These are phyloP conservation scores for Boletales sp. DNA, from an alignment of 768 basidiomycete genomes.

Conservation along the genomic window DNA sequence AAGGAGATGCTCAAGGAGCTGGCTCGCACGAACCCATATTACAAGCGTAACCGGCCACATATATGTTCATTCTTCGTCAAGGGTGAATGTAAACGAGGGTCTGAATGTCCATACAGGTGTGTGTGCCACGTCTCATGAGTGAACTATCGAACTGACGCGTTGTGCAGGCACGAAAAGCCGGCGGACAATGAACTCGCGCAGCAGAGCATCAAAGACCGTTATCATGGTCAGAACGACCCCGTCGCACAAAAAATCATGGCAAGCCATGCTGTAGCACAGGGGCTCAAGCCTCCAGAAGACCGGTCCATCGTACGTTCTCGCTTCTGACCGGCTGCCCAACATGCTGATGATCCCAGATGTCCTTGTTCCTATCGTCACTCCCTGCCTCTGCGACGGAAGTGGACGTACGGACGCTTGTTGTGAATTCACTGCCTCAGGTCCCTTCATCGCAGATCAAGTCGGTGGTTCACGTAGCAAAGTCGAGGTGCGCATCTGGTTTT, in stretches of 20 bases:
- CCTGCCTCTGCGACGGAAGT: slow-evolving; percentile 68
- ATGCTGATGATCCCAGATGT: slow-evolving; percentile 51
- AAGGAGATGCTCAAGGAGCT: slow-evolving; percentile 97
- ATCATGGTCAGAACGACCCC: slow-evolving; percentile 89
- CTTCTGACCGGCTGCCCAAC: background rate
- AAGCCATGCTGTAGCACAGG: slow-evolving; percentile 74
- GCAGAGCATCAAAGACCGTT: slow-evolving; percentile 93
- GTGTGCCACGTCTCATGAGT: slow-evolving; percentile 13
- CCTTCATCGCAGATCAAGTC: slow-evolving; percentile 71
- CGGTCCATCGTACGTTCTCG: slow-evolving; percentile 63
- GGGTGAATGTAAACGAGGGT: slow-evolving; percentile 89
- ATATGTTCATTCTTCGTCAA: slow-evolving; percentile 94
- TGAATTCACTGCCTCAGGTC: slow-evolving; percentile 61
- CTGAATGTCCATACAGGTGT: slow-evolving; percentile 86
- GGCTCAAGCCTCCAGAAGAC: slow-evolving; percentile 89
- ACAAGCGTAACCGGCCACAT: slow-evolving; percentile 94
- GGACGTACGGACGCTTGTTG: slow-evolving; percentile 67
- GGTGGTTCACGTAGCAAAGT: slow-evolving; percentile 80
- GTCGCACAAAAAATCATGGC: slow-evolving; percentile 89
- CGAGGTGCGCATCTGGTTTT: slow-evolving; percentile 44
- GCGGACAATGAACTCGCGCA: slow-evolving; percentile 77
- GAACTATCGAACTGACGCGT: background rate
- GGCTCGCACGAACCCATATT: slow-evolving; percentile 93
- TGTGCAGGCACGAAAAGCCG: slow-evolving; percentile 79
- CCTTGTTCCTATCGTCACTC: slow-evolving; percentile 79